Evolutionary conservation across 805 yeast genomes (phyloP).

Genomic region (Wickerhamomyces strasburgensis): DNA sequence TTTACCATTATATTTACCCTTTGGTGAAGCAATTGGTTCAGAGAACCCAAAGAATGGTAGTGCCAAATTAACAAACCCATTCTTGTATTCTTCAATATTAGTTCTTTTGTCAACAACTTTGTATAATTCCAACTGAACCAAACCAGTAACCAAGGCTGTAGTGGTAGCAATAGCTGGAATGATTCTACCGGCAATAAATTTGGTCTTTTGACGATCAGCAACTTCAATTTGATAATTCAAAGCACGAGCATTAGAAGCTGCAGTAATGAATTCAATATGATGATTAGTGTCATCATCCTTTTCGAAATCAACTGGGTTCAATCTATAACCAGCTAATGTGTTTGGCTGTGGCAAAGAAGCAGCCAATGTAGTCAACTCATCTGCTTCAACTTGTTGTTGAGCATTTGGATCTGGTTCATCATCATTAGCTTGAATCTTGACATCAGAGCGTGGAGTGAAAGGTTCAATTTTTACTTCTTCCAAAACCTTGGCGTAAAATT

Average conservation of each 20-base stretch:
- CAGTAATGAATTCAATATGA: slow-evolving; percentile 92
- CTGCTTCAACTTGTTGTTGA: slow-evolving; percentile 44
- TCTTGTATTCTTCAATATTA: slow-evolving; percentile 80
- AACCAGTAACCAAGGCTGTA: slow-evolving; percentile 95
- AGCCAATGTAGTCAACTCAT: slow-evolving; percentile 63
- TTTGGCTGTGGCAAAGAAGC: slow-evolving; percentile 85
- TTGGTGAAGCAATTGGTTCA: slow-evolving; percentile 86
- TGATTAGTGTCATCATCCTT: slow-evolving; percentile 97
- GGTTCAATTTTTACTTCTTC: slow-evolving; percentile 46
- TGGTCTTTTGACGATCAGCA: slow-evolving; percentile 86
- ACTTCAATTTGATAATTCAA: slow-evolving; percentile 82
- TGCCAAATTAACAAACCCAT: slow-evolving; percentile 89
- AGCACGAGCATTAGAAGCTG: slow-evolving; percentile 96
- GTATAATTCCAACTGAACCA: slow-evolving; percentile 86
- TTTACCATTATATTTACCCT: slow-evolving; percentile 74
- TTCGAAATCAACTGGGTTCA: slow-evolving; percentile 90
- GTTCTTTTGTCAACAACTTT: slow-evolving; percentile 77
- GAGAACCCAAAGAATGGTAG: slow-evolving; percentile 95
- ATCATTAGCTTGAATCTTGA: slow-evolving; percentile 80
- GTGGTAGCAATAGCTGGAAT: slow-evolving; percentile 99
- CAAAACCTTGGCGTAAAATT: slow-evolving; percentile 50
- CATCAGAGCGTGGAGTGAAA: slow-evolving; percentile 69
- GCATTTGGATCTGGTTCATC: slow-evolving; percentile 87
- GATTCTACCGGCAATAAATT: slow-evolving; percentile 96
- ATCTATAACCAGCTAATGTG: slow-evolving; percentile 79